Base-by-base conservation (phyloP, 257 asterid species). In the Datura wrightii region DNA sequence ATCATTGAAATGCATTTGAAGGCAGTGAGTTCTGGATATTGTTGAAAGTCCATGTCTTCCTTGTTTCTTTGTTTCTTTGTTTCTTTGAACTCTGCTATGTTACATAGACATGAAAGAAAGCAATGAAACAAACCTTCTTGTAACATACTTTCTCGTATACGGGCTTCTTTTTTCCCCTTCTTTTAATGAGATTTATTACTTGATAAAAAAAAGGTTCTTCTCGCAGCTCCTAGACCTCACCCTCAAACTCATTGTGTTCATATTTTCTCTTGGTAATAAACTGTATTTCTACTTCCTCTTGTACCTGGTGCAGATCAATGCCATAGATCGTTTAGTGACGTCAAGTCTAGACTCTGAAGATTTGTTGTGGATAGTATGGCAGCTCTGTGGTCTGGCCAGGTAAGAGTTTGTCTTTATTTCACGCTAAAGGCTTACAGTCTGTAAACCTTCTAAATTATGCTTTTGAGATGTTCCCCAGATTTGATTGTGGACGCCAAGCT, bases 401-500 rank as follows among this genome's bases (percentile, higher is more conserved):
- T 96, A 90, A 60, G 84, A 83, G 31, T 83, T 66, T 56, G 16
- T 80, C 71, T 85, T n/a, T 78, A n/a, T 52, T 53, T 78, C 24
- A 52, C 52, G 34, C 82, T 52, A 54, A 34, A 52, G 82, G 82
- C 4, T 52, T 14, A 14, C 34, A 14, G 34, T 78, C 16, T 34
- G 34, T 78, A 15, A 52, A 5, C 34, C 60, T 65, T 84, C 55
- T 58, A 54, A 41, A 50, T 44, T 85, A 82, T 79, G 69, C 67
- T 88, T 86, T 52, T 86, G 82, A 72, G 50, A 48, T 87, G 84
- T 85, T 55, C 69, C 86, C 84, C 94, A 97, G 99, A 94, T 93
- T 97, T 66, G 97, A 93, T 88, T 92, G 97, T 86, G 98, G 98
- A 80, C 96, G 98, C 79, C 97, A 95, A 89, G 98, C 99, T 86